Conservation (phyloP, 768 basidiomycete species). For the Naganishia kalamii region DNA sequence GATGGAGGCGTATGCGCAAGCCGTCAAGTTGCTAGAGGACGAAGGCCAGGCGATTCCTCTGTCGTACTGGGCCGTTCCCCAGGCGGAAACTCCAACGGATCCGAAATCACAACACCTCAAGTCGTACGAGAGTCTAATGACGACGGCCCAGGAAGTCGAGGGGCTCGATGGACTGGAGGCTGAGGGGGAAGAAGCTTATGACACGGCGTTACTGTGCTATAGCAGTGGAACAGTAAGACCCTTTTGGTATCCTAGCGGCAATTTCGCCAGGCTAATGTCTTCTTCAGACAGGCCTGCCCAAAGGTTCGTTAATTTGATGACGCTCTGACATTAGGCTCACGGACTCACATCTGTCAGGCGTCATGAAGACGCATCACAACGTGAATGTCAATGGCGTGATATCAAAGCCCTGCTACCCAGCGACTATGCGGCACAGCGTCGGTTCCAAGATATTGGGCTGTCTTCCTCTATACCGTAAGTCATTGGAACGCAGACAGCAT, state of each 20-base stretch:
- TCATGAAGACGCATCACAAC: constrained; percentile 53
- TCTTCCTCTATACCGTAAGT: constrained; percentile 26
- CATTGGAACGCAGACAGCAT: neutral
- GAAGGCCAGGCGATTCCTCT: constrained; percentile 46
- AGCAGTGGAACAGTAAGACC: constrained; percentile 40
- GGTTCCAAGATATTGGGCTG: constrained; percentile 62
- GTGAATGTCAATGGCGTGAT: constrained; percentile 48
- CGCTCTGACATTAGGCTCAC: no score
- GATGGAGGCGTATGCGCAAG: constrained; percentile 24
- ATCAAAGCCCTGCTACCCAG: constrained; percentile 55
- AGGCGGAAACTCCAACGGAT: constrained; percentile 45
- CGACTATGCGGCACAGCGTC: constrained; percentile 54
- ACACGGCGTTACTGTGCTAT: constrained; percentile 45
- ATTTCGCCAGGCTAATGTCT: neutral
- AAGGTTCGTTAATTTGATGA: constrained; percentile 26
- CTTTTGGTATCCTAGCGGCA: neutral
- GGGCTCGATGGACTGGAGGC: constrained; percentile 10
- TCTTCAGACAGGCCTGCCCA: constrained; percentile 36
- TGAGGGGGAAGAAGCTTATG: constrained; percentile 26
- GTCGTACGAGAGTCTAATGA: constrained; percentile 29
- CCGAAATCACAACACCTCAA: neutral
- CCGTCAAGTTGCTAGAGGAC: constrained; percentile 36
- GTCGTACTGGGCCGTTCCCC: constrained; percentile 53
- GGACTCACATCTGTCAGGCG: constrained; percentile 10
- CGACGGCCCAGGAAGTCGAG: neutral